Percentiles rank a stretch among this genome's conserved stretches.
Evolutionary conservation across 306 rosid species (phyloP).

Genomic region (Cyamopsis tetragonoloba): DNA sequence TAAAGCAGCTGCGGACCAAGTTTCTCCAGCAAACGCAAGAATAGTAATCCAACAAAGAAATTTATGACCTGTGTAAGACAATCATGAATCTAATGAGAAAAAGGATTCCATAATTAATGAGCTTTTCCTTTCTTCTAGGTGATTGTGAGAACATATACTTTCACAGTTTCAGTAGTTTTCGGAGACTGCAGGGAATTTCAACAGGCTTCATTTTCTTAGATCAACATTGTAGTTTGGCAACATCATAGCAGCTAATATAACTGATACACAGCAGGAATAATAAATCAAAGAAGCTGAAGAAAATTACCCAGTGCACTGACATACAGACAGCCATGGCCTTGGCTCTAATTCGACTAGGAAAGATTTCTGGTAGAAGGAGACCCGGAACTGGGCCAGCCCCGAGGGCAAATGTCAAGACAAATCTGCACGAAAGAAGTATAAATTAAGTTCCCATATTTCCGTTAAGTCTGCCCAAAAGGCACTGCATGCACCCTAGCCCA

Average conservation of each 20-base stretch:
- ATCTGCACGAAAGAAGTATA: constrained; percentile 52
- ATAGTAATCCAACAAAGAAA: constrained; percentile 90
- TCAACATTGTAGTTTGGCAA: not conserved
- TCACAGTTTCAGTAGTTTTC: not conserved
- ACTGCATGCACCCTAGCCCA: not conserved
- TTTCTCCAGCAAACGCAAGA: constrained; percentile 76
- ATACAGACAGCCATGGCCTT: constrained; percentile 95
- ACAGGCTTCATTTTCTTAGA: not conserved
- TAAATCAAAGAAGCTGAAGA: constrained; percentile 14
- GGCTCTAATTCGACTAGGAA: constrained; percentile 85
- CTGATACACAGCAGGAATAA: not conserved
- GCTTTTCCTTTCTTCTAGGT: not conserved
- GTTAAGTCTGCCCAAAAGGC: constrained; percentile 6
- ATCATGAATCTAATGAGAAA: not conserved
- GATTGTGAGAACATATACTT: not conserved
- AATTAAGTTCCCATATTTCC: constrained; percentile 5
- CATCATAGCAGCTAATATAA: not conserved
- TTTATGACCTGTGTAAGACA: constrained; percentile 66
- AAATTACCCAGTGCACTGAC: constrained; percentile 96
- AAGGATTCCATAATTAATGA: not conserved
- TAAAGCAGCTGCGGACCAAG: constrained; percentile 77
- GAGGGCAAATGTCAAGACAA: constrained; percentile 81
- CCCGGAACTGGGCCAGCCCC: constrained; percentile 99
- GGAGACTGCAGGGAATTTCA: not conserved
- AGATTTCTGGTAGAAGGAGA: constrained; percentile 89